These are phyloP conservation scores for Colletotrichum brevisporum DNA, from an alignment of 2,329 filamentous ascomycete species.

Conservation along the genomic window DNA sequence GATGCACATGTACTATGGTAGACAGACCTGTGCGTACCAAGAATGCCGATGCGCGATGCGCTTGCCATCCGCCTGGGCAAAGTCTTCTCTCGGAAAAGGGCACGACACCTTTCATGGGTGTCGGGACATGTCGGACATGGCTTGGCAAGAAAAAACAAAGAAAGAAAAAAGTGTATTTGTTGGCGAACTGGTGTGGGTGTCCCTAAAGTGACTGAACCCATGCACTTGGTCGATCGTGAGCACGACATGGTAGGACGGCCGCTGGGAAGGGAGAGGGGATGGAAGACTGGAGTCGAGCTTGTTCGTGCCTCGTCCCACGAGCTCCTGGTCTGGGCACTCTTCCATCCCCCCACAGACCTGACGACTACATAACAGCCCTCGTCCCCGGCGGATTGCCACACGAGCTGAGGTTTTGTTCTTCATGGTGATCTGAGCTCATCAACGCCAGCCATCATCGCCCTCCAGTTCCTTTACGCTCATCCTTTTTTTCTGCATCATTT, in stretches of 20 bases:
- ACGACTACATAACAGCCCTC: constrained; percentile 27
- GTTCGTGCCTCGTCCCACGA: constrained; percentile 12
- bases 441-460: neutral
- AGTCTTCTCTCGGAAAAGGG: constrained; percentile 1
- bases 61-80: constrained; percentile 12
- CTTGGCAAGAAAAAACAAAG: constrained; percentile 19
- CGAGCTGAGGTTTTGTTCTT: too few species aligned
- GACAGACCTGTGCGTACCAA: neutral
- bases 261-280: constrained; percentile 7
- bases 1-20: too few species aligned
- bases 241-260: constrained; percentile 15
- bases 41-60: neutral
- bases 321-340: constrained; percentile 18
- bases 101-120: constrained; percentile 18
- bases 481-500: neutral
- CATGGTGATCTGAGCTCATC: constrained; percentile 13
- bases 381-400: constrained; percentile 5
- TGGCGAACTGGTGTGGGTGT: constrained; percentile 2
- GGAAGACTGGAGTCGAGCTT: neutral
- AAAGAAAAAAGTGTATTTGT: neutral
- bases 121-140: constrained; percentile 36
- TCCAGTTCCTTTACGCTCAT: neutral
- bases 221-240: constrained; percentile 8
- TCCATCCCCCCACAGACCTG: neutral
- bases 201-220: constrained; percentile 5